Percentiles rank a stretch among this genome's conserved stretches.
These are phyloP conservation scores for Cystofilobasidium ferigula DNA, from an alignment of 768 basidiomycete species.

Conservation along the genomic window DNA sequence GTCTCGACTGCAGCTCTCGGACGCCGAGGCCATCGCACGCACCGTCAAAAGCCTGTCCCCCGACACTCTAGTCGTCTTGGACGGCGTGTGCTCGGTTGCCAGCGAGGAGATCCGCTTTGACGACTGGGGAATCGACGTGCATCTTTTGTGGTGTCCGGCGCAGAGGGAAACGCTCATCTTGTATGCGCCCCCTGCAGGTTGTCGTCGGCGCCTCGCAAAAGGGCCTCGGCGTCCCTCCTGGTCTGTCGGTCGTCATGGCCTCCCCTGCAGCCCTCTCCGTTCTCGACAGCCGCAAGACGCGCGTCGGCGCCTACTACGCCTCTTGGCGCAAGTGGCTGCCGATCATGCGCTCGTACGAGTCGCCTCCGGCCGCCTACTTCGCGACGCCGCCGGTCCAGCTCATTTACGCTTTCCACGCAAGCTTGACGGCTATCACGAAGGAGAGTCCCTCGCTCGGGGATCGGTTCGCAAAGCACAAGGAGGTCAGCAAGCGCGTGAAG, in stretches of 20 bases:
- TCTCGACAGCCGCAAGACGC: conserved; percentile 52
- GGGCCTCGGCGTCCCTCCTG: conserved; percentile 85
- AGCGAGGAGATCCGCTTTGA: conserved; percentile 93
- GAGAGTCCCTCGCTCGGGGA: conserved; percentile 56
- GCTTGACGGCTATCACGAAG: conserved; percentile 60
- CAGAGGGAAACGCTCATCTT: no score
- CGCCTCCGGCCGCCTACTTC: conserved; percentile 71
- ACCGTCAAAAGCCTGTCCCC: conserved; percentile 68
- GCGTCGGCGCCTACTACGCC: conserved; percentile 69
- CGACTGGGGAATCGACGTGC: conserved; percentile 77
- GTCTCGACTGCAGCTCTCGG: conserved; percentile 41
- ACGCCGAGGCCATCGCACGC: conserved; percentile 63
- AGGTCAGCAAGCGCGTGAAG: conserved; percentile 59
- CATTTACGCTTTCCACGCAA: conserved; percentile 78
- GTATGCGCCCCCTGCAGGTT: conserved; percentile 17
- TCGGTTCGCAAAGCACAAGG: conserved; percentile 64
- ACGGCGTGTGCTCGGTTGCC: conserved; percentile 93
- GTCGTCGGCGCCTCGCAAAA: conserved; percentile 52
- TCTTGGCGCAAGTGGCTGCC: conserved; percentile 30
- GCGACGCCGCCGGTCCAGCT: conserved; percentile 90
- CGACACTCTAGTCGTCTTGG: conserved; percentile 71
- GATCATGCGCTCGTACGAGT: conserved; percentile 87
- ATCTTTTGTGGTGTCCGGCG: no score
- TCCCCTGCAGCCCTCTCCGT: conserved; percentile 66
- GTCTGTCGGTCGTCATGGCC: conserved; percentile 73